Percentiles rank a stretch among this genome's conserved stretches.
Conservation (phyloP, 2,329 filamentous ascomycete genomes). For the Penicillium sp. region DNA sequence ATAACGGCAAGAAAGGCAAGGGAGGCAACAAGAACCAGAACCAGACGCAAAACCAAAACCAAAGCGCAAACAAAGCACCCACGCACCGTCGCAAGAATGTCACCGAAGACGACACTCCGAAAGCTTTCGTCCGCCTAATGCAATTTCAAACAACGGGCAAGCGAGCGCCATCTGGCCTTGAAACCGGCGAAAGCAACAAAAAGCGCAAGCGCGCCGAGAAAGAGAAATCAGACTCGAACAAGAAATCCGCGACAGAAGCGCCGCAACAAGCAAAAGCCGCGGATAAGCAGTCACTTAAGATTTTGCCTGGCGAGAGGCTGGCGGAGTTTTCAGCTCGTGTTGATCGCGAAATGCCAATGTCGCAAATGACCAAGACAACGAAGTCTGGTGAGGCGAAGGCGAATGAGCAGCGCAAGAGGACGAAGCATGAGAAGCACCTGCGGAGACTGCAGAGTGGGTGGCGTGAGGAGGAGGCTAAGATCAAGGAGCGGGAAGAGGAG, state of each 20-base stretch:
- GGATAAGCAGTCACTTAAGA: conserved; percentile 57
- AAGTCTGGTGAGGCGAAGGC: conserved; percentile 31
- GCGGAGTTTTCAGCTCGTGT: conserved; percentile 81
- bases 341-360: conserved; percentile 77
- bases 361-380: conserved; percentile 64
- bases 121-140: conserved; percentile 85
- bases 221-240: conserved; percentile 4
- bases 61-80: conserved; percentile 45
- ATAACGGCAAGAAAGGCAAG: conserved; percentile 31
- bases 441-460: conserved; percentile 60
- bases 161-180: conserved; percentile 62
- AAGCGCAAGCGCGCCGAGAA: conserved; percentile 49
- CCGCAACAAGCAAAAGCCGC: conserved; percentile 2
- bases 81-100: conserved; percentile 35
- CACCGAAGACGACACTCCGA: conserved; percentile 74
- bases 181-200: conserved; percentile 54
- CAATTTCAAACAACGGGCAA: conserved; percentile 63
- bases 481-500: conserved; percentile 75
- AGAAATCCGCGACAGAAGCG: conserved; percentile 12
- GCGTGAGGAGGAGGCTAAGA: conserved; percentile 54
- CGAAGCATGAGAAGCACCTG: conserved; percentile 81
- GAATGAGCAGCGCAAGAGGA: conserved; percentile 60
- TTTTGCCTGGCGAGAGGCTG: conserved; percentile 79
- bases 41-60: conserved; percentile 18
- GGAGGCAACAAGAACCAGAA: conserved; percentile 33